A percentile compares a stretch with the other conserved stretches of the same genome.
Evolutionary conservation across 768 basidiomycete species (phyloP).

Genomic region (Multifurca ochricompacta): DNA sequence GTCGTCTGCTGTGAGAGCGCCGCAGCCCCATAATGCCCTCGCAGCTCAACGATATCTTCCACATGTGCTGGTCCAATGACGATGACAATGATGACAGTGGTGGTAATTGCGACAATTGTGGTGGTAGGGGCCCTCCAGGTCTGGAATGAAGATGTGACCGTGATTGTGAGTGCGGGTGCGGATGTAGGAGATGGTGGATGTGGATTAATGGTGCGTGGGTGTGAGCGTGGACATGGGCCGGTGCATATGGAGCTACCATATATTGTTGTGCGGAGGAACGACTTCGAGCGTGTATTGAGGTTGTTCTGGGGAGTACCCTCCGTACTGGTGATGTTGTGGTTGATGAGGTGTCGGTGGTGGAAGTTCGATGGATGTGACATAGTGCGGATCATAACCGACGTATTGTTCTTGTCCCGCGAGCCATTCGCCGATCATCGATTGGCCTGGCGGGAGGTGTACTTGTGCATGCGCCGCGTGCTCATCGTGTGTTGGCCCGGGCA

Average conservation of each 20-base stretch:
- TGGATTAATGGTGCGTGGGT: no score
- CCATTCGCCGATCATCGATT: conserved; percentile 12
- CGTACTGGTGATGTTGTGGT: conserved; percentile 8
- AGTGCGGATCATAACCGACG: conserved; percentile 6
- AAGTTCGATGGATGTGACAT: background rate
- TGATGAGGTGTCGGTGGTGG: background rate
- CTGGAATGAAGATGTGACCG: no score
- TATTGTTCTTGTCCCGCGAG: conserved; percentile 4
- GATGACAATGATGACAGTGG: background rate
- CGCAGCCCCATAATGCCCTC: background rate
- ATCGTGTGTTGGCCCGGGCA: background rate
- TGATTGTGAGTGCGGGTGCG: background rate
- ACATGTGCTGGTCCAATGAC: background rate
- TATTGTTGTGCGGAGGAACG: background rate
- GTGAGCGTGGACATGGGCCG: no score
- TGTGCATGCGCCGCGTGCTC: background rate
- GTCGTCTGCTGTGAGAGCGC: conserved; percentile 28
- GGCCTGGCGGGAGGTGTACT: background rate
- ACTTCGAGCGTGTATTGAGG: conserved; percentile 11
- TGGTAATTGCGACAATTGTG: background rate
- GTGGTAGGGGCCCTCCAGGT: background rate
- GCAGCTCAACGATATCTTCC: conserved; percentile 1
- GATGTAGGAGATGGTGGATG: no score
- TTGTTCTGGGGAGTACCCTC: conserved; percentile 8
- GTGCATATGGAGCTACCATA: background rate